Evolutionary conservation across 1,284 basidiomycete species (phyloP).

Genomic region (Microbotryum saponariae): DNA sequence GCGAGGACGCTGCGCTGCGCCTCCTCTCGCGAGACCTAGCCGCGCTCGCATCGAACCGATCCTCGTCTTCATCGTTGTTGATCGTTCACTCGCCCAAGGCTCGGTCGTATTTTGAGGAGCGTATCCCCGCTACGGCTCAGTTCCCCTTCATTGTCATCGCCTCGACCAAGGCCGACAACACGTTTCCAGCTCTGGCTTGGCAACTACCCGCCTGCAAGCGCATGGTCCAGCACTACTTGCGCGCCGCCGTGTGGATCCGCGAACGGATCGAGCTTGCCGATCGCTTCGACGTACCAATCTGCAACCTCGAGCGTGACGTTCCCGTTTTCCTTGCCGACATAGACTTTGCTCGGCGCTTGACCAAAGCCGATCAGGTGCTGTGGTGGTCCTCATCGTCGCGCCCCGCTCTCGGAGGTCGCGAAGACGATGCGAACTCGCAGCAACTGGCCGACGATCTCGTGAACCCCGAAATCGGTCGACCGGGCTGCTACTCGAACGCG

Average conservation of each 20-base stretch:
- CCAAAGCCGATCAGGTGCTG: conserved; percentile 79
- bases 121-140: conserved; percentile 63
- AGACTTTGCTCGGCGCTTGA: conserved; percentile 77
- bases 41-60: conserved; percentile 52
- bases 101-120: conserved; percentile 71
- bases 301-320: conserved; percentile 81
- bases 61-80: conserved; percentile 58
- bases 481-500: conserved; percentile 87
- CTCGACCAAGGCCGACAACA: conserved; percentile 53
- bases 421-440: conserved; percentile 56
- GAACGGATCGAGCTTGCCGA: conserved; percentile 73
- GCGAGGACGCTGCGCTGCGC: conserved; percentile 70
- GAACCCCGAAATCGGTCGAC: conserved; percentile 73
- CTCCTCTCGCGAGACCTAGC: conserved; percentile 83
- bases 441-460: conserved; percentile 59
- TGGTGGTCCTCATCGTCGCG: conserved; percentile 91
- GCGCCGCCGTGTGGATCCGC: conserved; percentile 69
- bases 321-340: conserved; percentile 81
- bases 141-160: conserved; percentile 86
- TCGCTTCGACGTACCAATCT: conserved; percentile 86
- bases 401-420: conserved; percentile 91
- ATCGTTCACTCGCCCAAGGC: conserved; percentile 82
- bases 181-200: conserved; percentile 47
- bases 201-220: conserved; percentile 49
- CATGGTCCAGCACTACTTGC: conserved; percentile 77